Evolutionary conservation across 192 early-diverging fungal genomes (phyloP).

Genomic region (Umbelopsis ramanniana): DNA sequence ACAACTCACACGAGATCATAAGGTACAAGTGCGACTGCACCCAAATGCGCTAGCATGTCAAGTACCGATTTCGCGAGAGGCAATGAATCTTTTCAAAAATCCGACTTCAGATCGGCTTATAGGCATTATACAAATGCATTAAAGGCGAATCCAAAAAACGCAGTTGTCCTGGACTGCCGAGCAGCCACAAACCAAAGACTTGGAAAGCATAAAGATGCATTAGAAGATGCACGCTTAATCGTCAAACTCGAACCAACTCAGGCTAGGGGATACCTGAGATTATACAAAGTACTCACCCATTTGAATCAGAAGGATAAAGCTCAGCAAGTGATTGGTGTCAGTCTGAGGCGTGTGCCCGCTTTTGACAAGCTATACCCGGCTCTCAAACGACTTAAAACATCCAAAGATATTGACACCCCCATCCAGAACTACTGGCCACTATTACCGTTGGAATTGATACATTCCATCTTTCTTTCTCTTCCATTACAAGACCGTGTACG

Average conservation of each 20-base stretch:
- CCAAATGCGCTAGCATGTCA: conserved; percentile 4
- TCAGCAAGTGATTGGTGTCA: not conserved
- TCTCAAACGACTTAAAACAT: not conserved
- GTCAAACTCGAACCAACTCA: conserved; percentile 20
- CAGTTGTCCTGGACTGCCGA: conserved; percentile 18
- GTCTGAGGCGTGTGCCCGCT: not conserved
- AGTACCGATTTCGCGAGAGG: not conserved
- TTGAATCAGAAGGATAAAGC: conserved; percentile 7
- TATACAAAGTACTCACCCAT: conserved; percentile 1
- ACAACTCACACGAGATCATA: not conserved
- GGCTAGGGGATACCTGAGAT: conserved; percentile 25
- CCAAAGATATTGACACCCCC: not conserved
- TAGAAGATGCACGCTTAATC: conserved; percentile 25
- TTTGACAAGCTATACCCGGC: not conserved
- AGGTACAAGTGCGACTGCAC: not conserved
- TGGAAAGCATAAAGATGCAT: conserved; percentile 5
- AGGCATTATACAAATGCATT: not conserved
- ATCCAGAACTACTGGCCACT: not conserved
- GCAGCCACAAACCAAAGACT: conserved; percentile 26
- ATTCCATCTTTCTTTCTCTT: not conserved
- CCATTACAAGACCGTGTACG: not conserved
- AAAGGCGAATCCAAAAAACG: not conserved
- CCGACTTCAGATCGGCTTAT: conserved; percentile 7
- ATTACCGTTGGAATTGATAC: not conserved
- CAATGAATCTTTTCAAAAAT: conserved; percentile 3